Percentiles rank a stretch among this genome's conserved stretches.
Conservation (phyloP, 768 basidiomycete genomes). For the Neoboletus magnificus region DNA sequence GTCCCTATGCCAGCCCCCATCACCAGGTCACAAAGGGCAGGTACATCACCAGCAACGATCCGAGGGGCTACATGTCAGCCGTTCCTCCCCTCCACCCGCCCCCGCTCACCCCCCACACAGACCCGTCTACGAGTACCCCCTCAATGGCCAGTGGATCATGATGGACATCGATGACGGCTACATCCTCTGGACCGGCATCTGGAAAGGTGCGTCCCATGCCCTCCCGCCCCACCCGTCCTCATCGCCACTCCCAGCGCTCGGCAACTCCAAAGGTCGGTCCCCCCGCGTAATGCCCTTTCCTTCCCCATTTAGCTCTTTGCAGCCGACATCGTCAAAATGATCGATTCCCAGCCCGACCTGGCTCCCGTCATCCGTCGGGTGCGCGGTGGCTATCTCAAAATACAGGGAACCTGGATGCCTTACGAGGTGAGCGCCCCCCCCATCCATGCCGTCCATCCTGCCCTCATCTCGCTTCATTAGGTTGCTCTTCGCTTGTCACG, state of each 20-base stretch:
- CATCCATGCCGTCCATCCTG: slow-evolving; percentile 8
- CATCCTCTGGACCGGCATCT: slow-evolving; percentile 90
- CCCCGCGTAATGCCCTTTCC: slow-evolving; percentile 6
- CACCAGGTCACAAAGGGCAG: slow-evolving; percentile 84
- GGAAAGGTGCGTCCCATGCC: slow-evolving; percentile 64
- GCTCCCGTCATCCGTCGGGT: slow-evolving; percentile 80
- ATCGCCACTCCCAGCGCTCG: slow-evolving; percentile 53
- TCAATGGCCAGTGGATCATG: slow-evolving; percentile 93
- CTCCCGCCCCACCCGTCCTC: background rate
- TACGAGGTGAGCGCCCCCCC: slow-evolving; percentile 58
- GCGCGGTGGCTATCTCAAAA: slow-evolving; percentile 85
- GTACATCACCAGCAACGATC: slow-evolving; percentile 88
- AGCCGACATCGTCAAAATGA: slow-evolving; percentile 93
- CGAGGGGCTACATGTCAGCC: slow-evolving; percentile 81
- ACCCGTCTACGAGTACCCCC: slow-evolving; percentile 85
- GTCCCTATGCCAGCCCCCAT: slow-evolving; percentile 70
- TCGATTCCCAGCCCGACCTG: slow-evolving; percentile 87
- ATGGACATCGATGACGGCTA: slow-evolving; percentile 94
- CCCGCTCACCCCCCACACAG: slow-evolving; percentile 33
- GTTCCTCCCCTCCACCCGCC: background rate
- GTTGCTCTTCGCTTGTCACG: slow-evolving; percentile 77
- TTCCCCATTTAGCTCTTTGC: slow-evolving; percentile 20
- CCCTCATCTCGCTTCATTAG: slow-evolving; percentile 39
- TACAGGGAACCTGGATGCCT: slow-evolving; percentile 94
- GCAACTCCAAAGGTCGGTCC: slow-evolving; percentile 78